Base-by-base conservation (phyloP, 1,139 yeast genomes). In the Saccharomyces hybrid region DNA sequence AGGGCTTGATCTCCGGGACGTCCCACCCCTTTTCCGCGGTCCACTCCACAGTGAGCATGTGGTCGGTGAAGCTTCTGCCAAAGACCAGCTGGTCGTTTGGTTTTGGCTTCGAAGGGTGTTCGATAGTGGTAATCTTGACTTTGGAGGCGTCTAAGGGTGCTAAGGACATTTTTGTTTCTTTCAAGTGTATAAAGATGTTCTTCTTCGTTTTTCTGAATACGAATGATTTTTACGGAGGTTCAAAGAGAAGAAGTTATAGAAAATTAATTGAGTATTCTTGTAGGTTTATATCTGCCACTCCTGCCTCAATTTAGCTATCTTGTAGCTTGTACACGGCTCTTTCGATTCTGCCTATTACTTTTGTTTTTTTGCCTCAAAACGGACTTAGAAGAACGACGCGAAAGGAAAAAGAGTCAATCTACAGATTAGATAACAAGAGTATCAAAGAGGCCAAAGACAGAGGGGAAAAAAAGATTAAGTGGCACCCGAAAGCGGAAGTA, bases 1-100 rank as follows among this genome's bases (percentile, higher is more conserved):
- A 90, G 32, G 98, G 97, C 63, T 81, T 81, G 69, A 93, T 91
- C 66, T 80, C 81, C 47, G 99, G 98, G 28, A 79, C 73, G 13
- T 76, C 85, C 99, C 99, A 93, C 49, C 99, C 99, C 0, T 73
- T 67, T 57, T 77, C 78, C 26, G 76, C 76, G 56, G 83, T 81
- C 96, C 97, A 93, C 68, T 89, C 95, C 55, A 89, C 73, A 63
- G 88, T 82, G 68, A 93, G 76, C 86, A 93, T 93, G 71, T 93
- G 98, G 73, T 93, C 80, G 54, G 96, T 86, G 76, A 91, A 89
- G 11, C 87, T 73, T 69, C 85, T 82, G 58, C 99, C 99, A 71
- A 93, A 93, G 46, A 82, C 84, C 66, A 93, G 80, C 64, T 86
- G 70, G 47, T 87, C 93, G 59, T 85, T 83, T 52, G 96, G 85